Evolutionary conservation across 106 monocot species (phyloP).

Genomic region (Dendrobium catenatum): DNA sequence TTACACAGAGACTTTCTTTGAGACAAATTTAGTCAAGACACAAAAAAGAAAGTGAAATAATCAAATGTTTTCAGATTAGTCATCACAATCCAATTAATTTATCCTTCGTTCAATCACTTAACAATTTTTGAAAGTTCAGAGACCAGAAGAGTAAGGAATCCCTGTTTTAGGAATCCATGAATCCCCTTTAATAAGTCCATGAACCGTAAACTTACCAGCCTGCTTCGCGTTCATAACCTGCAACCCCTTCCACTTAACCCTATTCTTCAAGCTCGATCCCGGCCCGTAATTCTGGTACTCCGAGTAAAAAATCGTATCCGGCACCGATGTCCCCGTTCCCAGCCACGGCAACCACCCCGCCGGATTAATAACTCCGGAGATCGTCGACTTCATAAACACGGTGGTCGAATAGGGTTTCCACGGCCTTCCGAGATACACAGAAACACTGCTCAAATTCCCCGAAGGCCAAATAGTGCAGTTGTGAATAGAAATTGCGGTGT

Average conservation of each 20-base stretch:
- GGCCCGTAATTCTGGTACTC: conserved; percentile 29
- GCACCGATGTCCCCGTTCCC: background rate
- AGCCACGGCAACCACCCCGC: conserved; percentile 26
- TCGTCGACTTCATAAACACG: conserved; percentile 18
- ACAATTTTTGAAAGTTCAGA: background rate
- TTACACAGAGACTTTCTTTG: background rate
- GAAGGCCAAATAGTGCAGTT: conserved; percentile 9
- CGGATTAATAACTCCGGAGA: conserved; percentile 11
- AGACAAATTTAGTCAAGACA: background rate
- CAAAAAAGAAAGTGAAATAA: background rate
- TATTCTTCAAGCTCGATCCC: background rate
- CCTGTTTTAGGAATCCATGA: conserved; percentile 5
- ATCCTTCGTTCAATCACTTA: background rate
- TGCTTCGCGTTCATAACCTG: conserved; percentile 8
- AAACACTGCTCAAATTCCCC: background rate
- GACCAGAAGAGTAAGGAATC: background rate
- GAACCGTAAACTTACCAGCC: conserved; percentile 12
- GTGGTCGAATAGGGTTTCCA: conserved; percentile 30
- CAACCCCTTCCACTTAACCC: conserved; percentile 30
- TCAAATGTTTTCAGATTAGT: background rate
- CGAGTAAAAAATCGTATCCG: conserved; percentile 24
- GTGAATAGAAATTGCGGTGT: conserved; percentile 26
- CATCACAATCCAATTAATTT: background rate
- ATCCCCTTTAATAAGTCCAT: background rate
- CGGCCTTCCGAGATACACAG: conserved; percentile 25